These are phyloP conservation scores for Flaveria brownii DNA, from an alignment of 129 eudicot genomes.

Conservation along the genomic window DNA sequence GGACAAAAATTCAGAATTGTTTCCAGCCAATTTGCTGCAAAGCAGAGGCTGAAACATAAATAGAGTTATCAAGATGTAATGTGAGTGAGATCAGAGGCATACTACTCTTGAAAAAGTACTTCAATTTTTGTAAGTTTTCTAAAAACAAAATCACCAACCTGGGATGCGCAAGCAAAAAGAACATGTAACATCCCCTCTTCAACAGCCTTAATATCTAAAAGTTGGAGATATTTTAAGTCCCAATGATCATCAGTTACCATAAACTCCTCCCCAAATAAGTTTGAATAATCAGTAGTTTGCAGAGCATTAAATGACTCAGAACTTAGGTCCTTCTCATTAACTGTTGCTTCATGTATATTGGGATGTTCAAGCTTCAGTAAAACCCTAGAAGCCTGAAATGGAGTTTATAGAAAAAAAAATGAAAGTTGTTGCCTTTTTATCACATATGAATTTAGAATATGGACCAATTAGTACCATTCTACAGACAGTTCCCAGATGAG, in stretches of 20 bases:
- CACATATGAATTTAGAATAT: slow-evolving; percentile 1
- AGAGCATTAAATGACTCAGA: slow-evolving; percentile 41
- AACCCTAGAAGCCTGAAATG: slow-evolving; percentile 71
- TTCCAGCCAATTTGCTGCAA: slow-evolving; percentile 87
- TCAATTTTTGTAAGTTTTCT: background rate
- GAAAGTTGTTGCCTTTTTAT: slow-evolving; percentile 1
- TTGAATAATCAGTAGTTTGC: slow-evolving; percentile 63
- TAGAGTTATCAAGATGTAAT: slow-evolving; percentile 32
- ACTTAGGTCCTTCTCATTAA: slow-evolving; percentile 44
- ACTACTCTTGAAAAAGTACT: background rate
- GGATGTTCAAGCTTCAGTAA: slow-evolving; percentile 59
- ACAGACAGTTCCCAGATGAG: slow-evolving; percentile 72
- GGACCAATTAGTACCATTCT: slow-evolving; percentile 59
- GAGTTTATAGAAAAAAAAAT: background rate
- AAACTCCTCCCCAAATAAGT: slow-evolving; percentile 83
- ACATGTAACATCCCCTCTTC: slow-evolving; percentile 92
- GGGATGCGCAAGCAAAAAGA: slow-evolving; percentile 89
- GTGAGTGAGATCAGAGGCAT: slow-evolving; percentile 21
- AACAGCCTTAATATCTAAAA: slow-evolving; percentile 69
- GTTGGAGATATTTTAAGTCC: slow-evolving; percentile 59
- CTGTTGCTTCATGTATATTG: slow-evolving; percentile 47
- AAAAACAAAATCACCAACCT: slow-evolving; percentile 53
- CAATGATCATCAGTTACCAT: slow-evolving; percentile 51
- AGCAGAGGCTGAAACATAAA: slow-evolving; percentile 62
- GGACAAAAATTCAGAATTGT: slow-evolving; percentile 69